Evolutionary conservation across 352 stramenopile species (phyloP).

Genomic region (Pythium sp.): DNA sequence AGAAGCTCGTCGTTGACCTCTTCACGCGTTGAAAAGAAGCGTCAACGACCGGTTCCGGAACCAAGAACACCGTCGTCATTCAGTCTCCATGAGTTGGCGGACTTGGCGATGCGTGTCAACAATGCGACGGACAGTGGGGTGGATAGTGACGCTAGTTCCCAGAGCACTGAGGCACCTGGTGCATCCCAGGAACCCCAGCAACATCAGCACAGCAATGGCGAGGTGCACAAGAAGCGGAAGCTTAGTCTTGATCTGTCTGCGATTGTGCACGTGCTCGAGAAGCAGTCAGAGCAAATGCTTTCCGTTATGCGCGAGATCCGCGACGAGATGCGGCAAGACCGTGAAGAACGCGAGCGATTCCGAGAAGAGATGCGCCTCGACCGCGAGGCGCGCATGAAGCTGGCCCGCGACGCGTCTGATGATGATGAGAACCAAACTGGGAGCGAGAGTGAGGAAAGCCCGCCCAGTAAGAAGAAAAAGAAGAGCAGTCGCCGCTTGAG

Average conservation of each 20-base stretch:
- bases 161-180: too few relatives aligned
- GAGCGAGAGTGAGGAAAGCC: not conserved
- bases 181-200: not conserved
- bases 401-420: not conserved
- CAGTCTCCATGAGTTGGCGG: conserved; percentile 13
- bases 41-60: not conserved
- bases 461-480: conserved; percentile 10
- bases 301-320: conserved; percentile 14
- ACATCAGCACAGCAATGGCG: not conserved
- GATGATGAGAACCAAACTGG: not conserved
- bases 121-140: not conserved
- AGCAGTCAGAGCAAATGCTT: conserved; percentile 14
- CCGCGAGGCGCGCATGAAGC: conserved; percentile 3
- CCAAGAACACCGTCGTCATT: not conserved
- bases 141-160: not conserved
- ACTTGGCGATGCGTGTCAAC: conserved; percentile 15
- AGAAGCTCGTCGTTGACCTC: not conserved
- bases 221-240: not conserved
- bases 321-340: conserved; percentile 14
- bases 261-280: conserved; percentile 6
- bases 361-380: conserved; percentile 13
- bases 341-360: conserved; percentile 8
- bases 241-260: not conserved
- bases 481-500: conserved; percentile 13
- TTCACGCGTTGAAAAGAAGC: conserved; percentile 3